Evolutionary conservation across 371 early-diverging fungal species (phyloP).

Genomic region (Basidiobolus meristosporus): DNA sequence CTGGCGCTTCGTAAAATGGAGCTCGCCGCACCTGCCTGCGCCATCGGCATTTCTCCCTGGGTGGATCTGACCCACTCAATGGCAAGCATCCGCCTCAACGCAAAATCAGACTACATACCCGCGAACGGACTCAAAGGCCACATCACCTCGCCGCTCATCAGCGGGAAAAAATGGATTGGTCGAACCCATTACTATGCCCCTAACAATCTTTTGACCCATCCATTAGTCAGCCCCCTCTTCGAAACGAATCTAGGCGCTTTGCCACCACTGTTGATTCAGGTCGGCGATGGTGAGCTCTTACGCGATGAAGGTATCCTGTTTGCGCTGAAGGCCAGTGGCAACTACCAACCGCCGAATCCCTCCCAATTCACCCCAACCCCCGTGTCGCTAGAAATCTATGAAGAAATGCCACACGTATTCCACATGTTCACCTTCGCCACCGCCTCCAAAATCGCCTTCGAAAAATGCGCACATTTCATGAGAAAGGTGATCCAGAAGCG

Average conservation of each 20-base stretch:
- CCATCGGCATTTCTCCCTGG: constrained; percentile 11
- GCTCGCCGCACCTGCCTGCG: constrained; percentile 8
- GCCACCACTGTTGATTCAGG: constrained; percentile 16
- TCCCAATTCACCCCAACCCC: constrained; percentile 1
- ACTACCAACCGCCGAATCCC: constrained; percentile 3
- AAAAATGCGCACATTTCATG: no score
- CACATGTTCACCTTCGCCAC: no score
- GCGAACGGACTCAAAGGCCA: constrained; percentile 7
- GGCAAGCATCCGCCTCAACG: constrained; percentile 10
- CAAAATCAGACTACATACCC: constrained; percentile 10
- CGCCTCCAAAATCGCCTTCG: no score
- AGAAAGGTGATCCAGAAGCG: no score
- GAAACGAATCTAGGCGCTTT: constrained; percentile 14
- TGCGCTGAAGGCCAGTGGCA: constrained; percentile 9
- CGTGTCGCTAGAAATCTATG: constrained; percentile 2
- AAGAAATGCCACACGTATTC: constrained; percentile 4
- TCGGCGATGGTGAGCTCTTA: constrained; percentile 13
- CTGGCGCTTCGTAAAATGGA: constrained; percentile 14
- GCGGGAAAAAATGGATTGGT: constrained; percentile 2
- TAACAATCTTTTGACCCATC: constrained; percentile 20
- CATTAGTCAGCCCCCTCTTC: constrained; percentile 14
- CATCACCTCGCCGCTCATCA: constrained; percentile 5
- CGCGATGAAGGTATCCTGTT: constrained; percentile 12
- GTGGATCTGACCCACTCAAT: constrained; percentile 13
- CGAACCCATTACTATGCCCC: constrained; percentile 28